Percentiles rank a stretch among this genome's conserved stretches.
phyloP scores from a whole-genome alignment of 768 basidiomycete species.

The Neoboletus magnificus region DNA sequence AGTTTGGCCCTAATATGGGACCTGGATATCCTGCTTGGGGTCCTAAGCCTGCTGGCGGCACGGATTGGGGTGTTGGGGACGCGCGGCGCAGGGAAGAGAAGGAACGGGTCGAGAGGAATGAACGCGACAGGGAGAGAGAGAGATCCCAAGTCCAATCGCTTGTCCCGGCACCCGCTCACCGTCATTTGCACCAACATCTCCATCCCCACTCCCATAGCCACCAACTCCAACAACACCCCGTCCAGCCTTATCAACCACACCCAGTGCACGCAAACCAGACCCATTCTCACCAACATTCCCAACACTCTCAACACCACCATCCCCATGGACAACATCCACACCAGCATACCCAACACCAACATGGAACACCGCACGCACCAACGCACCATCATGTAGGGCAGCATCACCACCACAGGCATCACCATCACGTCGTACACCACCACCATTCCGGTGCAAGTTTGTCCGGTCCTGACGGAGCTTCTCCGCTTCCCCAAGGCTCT shows the following conservation, averaged over 20 bases:
- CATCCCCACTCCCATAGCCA: constrained; percentile 35
- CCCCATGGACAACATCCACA: constrained; percentile 29
- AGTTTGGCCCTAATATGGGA: constrained; percentile 24
- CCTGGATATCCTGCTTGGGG: constrained; percentile 26
- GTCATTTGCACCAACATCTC: constrained; percentile 33
- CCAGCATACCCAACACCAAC: constrained; percentile 34
- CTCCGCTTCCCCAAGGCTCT: constrained; percentile 35
- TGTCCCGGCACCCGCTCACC: constrained; percentile 25
- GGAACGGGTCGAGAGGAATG: constrained; percentile 21
- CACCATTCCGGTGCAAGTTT: constrained; percentile 39
- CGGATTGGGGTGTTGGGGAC: constrained; percentile 34
- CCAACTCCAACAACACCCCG: constrained; percentile 26
- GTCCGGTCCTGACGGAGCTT: constrained; percentile 26
- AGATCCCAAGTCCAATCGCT: constrained; percentile 25
- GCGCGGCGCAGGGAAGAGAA: constrained; percentile 36
- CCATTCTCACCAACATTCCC: constrained; percentile 33
- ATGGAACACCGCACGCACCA: constrained; percentile 32
- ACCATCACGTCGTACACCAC: constrained; percentile 46
- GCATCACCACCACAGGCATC: constrained; percentile 46
- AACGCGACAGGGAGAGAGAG: constrained; percentile 32
- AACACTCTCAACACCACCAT: constrained; percentile 26
- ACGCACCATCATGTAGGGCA: constrained; percentile 46
- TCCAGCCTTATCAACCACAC: constrained; percentile 26
- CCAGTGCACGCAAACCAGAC: constrained; percentile 27
- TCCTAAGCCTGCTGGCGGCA: constrained; percentile 33